A percentile compares a stretch with the other conserved stretches of the same genome.
Evolutionary conservation across 163 green algal genomes (phyloP).

Genomic region (Scenedesmus sp.): DNA sequence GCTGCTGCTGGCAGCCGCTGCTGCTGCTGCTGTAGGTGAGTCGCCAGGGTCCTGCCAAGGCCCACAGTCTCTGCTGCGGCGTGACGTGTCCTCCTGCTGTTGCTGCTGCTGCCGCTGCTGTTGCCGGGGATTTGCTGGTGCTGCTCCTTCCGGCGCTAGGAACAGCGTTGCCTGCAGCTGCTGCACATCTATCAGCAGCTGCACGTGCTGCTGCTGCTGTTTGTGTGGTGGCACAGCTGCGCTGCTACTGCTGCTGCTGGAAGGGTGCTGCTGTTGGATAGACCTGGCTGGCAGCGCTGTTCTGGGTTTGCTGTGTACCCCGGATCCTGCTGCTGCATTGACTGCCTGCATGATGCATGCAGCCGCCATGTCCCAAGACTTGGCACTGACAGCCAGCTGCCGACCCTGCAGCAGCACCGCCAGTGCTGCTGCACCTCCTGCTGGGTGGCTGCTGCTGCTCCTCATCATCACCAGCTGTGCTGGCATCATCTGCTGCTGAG

Average conservation of each 20-base stretch:
- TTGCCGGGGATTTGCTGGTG: background rate
- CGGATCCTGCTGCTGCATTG: slow-evolving; percentile 7
- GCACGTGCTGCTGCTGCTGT: background rate
- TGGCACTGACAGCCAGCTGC: slow-evolving; percentile 32
- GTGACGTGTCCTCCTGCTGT: background rate
- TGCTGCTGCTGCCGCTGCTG: slow-evolving; percentile 25
- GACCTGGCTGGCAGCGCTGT: background rate
- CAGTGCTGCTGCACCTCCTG: background rate
- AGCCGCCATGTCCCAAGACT: slow-evolving; percentile 31
- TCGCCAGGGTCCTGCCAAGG: slow-evolving; percentile 26
- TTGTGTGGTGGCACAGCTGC: background rate
- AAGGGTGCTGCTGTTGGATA: background rate
- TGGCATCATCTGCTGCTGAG: slow-evolving; percentile 19
- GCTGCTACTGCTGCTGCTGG: background rate
- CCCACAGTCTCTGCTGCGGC: background rate
- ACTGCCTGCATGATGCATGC: slow-evolving; percentile 24
- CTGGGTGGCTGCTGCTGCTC: background rate
- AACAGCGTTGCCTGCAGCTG: slow-evolving; percentile 40
- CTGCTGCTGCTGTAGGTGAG: slow-evolving; percentile 24
- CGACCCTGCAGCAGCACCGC: background rate
- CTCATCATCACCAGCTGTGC: background rate
- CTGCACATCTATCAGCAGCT: slow-evolving; percentile 37
- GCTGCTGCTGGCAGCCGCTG: background rate
- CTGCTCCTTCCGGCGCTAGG: slow-evolving; percentile 11
- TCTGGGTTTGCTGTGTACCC: background rate